These are phyloP conservation scores for Zygotorulaspora danielsina DNA, from an alignment of 805 yeast species.

Conservation along the genomic window DNA sequence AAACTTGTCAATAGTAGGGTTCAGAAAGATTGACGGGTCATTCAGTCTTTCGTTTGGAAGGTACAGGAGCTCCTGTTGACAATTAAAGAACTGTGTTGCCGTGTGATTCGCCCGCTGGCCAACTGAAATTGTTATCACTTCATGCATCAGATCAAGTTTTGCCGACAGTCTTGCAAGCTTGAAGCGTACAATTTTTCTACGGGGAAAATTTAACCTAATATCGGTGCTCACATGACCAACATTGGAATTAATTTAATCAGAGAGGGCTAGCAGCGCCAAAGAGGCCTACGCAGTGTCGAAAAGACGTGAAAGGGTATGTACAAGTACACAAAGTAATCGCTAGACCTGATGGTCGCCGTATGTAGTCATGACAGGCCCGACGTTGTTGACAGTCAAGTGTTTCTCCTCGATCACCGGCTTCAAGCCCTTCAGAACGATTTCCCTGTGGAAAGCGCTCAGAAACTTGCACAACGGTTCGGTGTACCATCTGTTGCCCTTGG, in stretches of 20 bases:
- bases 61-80: slow-evolving; percentile 67
- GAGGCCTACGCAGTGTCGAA: no score
- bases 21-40: slow-evolving; percentile 47
- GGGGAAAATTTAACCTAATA: no score
- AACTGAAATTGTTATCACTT: slow-evolving; percentile 64
- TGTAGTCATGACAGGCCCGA: slow-evolving; percentile 21
- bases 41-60: slow-evolving; percentile 25
- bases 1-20: slow-evolving; percentile 38
- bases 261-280: no score
- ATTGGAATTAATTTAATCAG: no score
- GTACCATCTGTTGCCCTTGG: slow-evolving; percentile 64
- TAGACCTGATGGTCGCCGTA: slow-evolving; percentile 3
- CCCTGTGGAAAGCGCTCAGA: slow-evolving; percentile 35
- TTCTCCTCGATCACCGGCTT: slow-evolving; percentile 14
- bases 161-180: no score
- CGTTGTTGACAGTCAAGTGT: slow-evolving; percentile 15
- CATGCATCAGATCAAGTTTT: no score
- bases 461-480: slow-evolving; percentile 47
- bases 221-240: background rate
- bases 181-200: no score
- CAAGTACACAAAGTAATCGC: background rate
- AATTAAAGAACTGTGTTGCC: slow-evolving; percentile 75
- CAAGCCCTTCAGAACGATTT: slow-evolving; percentile 27
- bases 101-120: slow-evolving; percentile 74
- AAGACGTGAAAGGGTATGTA: no score